Evolutionary conservation across 2,329 filamentous ascomycete species (phyloP).

Genomic region (Madurella fahalii): DNA sequence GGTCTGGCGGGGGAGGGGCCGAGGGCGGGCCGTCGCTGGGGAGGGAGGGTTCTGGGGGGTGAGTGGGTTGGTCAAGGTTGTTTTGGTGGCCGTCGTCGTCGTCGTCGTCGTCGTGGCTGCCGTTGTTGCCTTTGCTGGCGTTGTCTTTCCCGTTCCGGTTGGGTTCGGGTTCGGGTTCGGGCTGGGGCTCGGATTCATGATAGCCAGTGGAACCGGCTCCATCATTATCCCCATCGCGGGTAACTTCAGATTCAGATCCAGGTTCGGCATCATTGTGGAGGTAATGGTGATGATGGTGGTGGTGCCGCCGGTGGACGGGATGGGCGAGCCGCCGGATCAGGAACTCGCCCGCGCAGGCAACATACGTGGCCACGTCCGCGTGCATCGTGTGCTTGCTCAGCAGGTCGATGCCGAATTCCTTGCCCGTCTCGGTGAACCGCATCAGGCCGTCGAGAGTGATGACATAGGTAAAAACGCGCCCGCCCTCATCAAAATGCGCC

Average conservation of each 20-base stretch:
- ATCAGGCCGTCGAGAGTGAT: constrained; percentile 81
- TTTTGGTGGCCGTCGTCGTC: not conserved
- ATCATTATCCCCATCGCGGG: too few relatives aligned
- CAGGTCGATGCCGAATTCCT: constrained; percentile 91
- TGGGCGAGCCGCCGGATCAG: constrained; percentile 69
- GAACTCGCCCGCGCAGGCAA: constrained; percentile 91
- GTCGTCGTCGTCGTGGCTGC: not conserved
- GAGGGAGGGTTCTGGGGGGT: constrained; percentile 40
- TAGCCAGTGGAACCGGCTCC: too few relatives aligned
- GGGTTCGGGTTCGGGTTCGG: constrained; percentile 25
- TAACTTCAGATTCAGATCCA: too few relatives aligned
- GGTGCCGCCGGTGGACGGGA: constrained; percentile 26
- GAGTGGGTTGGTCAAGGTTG: constrained; percentile 37
- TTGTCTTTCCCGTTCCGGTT: not conserved
- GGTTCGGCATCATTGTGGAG: too few relatives aligned
- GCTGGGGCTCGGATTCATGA: not conserved
- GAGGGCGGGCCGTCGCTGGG: constrained; percentile 46
- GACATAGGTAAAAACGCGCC: constrained; percentile 86
- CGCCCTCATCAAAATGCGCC: constrained; percentile 79
- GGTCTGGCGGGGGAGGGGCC: constrained; percentile 42
- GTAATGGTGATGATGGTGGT: not conserved
- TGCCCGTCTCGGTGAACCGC: constrained; percentile 91
- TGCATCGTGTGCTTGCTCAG: constrained; percentile 97
- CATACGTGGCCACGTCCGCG: constrained; percentile 84
- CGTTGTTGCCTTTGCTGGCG: not conserved